Base-by-base conservation (phyloP, 176 grass and related monocot species). In the sorghum (Sorghum bicolor) region DNA sequence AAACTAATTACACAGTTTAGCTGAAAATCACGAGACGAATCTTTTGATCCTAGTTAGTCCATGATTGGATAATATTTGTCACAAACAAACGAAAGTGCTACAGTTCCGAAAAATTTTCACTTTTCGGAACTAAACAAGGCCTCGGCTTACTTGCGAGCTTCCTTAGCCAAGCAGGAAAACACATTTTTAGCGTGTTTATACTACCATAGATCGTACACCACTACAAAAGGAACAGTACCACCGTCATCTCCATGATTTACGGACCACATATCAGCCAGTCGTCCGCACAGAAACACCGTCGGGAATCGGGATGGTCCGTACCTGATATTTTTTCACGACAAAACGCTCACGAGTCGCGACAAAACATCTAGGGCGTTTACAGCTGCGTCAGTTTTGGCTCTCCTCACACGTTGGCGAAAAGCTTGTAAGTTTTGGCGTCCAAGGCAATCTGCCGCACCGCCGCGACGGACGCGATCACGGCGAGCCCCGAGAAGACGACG, bases 391-490 rank as follows among this genome's bases (percentile, higher is more conserved):
- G 4, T 9, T 43, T 22, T 22, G 75, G 10, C 6, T 5, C 6
- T 78, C 17, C n/a, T 28, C 83, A 98, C 39, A 96, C 91, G 87
- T 99, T 99, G 4, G 96, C 89, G 87, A 99, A 99, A 2, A 99
- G 87, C 64, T 99, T 99, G 62, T 99, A 96, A 4, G 52, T 82
- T 1, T 69, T 93, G 40, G 96, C 93, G 67, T 99, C 96, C 17
- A 96, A 78, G 26, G 48, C 70, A 16, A 99, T 89, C 84, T 99
- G 96, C 78, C 96, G 88, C 64, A 96, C 89, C 1, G 93, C 91
- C 2, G 93, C 63, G 68, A 99, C 83, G 47, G 89, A 95, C 25
- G 89, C 85, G 25, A 95, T 4, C 3, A 93, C 83, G 0, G 96
- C 87, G 7, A 98, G 44, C 37, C 58, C 47, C 5, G 93, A 85